Percentiles rank a stretch among this genome's conserved stretches.
phyloP scores from a whole-genome alignment of 2,329 filamentous ascomycete species.

The Penicillium hesseltinei region DNA sequence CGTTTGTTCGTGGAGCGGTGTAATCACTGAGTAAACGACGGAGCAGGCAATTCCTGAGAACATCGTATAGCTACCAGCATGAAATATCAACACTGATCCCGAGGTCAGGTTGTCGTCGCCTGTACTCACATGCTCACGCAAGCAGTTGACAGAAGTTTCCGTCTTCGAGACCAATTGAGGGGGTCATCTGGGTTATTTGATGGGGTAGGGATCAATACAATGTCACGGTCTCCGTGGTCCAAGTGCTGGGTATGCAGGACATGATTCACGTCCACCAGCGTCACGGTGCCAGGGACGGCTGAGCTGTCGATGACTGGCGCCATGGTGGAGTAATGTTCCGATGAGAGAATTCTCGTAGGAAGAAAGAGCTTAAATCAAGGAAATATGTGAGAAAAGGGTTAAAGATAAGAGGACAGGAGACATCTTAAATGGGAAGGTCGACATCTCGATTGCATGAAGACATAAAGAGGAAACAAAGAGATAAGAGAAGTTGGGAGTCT shows the following conservation, averaged over 20 bases:
- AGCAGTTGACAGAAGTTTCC: constrained; percentile 44
- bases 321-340: constrained; percentile 19
- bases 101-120: not conserved
- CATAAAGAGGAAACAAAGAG: no score
- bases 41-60: constrained; percentile 39
- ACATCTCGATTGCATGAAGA: not conserved
- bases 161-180: constrained; percentile 46
- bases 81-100: not conserved
- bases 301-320: constrained; percentile 27
- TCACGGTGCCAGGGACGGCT: constrained; percentile 45
- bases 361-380: not conserved
- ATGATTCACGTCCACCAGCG: constrained; percentile 43
- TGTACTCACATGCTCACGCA: constrained; percentile 42
- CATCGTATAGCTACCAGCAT: constrained; percentile 36
- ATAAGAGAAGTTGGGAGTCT: no score
- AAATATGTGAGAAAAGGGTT: not conserved
- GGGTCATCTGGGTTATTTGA: constrained; percentile 49
- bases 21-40: constrained; percentile 42
- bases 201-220: constrained; percentile 45
- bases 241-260: constrained; percentile 34
- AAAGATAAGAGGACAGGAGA: not conserved
- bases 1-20: constrained; percentile 37
- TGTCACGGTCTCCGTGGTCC: constrained; percentile 33
- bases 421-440: not conserved
- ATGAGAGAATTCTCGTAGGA: not conserved